These are phyloP conservation scores for Pholiota conissans DNA, from an alignment of 768 basidiomycete species.

Conservation along the genomic window DNA sequence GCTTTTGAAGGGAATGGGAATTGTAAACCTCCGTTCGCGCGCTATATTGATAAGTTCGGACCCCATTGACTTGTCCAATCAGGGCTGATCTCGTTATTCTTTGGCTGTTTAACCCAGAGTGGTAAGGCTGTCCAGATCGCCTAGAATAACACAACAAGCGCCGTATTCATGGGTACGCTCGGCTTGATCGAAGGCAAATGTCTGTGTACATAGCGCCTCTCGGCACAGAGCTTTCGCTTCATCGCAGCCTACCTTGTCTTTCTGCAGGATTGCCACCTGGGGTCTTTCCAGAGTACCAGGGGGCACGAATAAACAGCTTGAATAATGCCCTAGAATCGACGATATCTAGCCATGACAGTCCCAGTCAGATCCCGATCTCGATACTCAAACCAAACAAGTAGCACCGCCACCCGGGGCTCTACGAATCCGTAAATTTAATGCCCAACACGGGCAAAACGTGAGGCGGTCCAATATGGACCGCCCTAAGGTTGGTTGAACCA, in stretches of 20 bases:
- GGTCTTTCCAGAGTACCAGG: slow-evolving; percentile 12
- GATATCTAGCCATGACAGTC: slow-evolving; percentile 10
- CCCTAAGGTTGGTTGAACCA: no score
- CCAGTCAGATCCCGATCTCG: slow-evolving; percentile 21
- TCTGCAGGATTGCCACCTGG: no score
- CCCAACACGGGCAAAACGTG: no score
- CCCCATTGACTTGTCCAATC: slow-evolving; percentile 24
- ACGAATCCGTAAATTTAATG: neutral
- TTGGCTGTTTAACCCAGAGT: slow-evolving; percentile 32
- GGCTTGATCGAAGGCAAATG: slow-evolving; percentile 27
- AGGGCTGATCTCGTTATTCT: slow-evolving; percentile 31
- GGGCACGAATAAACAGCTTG: slow-evolving; percentile 25
- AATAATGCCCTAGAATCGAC: slow-evolving; percentile 19
- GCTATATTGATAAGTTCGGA: slow-evolving; percentile 34
- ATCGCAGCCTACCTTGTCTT: slow-evolving; percentile 12
- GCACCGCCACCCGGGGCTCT: slow-evolving; percentile 5
- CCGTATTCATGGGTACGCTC: slow-evolving; percentile 23
- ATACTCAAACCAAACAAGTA: no score
- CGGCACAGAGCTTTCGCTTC: slow-evolving; percentile 15
- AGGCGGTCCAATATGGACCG: no score
- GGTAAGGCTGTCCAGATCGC: slow-evolving; percentile 32
- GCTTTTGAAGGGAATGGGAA: no score
- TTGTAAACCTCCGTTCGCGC: slow-evolving; percentile 25
- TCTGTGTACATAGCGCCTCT: slow-evolving; percentile 25
- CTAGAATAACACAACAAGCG: slow-evolving; percentile 22